phyloP scores from a whole-genome alignment of 768 basidiomycete genomes.

The Xanthoconium purpureum region DNA sequence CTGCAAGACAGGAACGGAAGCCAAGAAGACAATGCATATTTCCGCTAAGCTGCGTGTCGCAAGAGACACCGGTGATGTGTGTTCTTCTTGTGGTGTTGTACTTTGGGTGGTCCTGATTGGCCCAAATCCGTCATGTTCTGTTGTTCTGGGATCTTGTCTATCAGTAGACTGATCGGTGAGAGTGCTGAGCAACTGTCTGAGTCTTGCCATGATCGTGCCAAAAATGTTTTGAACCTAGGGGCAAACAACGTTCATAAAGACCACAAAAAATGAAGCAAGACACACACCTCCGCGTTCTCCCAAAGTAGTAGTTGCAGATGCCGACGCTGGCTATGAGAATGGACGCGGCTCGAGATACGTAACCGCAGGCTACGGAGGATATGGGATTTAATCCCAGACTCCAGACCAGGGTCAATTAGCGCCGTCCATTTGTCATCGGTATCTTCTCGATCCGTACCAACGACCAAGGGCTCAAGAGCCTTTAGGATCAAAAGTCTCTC shows the following conservation, averaged over 20 bases:
- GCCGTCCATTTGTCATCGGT: conserved; percentile 39
- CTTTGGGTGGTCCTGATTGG: conserved; percentile 43
- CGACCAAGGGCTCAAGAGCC: conserved; percentile 63
- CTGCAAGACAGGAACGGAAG: conserved; percentile 61
- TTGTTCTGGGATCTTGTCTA: conserved; percentile 27
- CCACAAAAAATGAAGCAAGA: background rate
- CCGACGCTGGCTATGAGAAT: conserved; percentile 24
- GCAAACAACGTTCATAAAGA: background rate
- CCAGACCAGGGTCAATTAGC: conserved; percentile 43
- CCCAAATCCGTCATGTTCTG: conserved; percentile 58
- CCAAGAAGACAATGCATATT: conserved; percentile 57
- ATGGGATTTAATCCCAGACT: conserved; percentile 64
- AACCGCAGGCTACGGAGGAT: conserved; percentile 39
- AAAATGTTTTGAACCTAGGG: conserved; percentile 54
- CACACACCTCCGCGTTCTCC: conserved; percentile 65
- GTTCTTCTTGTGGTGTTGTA: conserved; percentile 30
- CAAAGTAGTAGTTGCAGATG: conserved; percentile 60
- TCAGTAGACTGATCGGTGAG: conserved; percentile 24
- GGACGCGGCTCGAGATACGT: conserved; percentile 5
- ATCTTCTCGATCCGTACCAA: conserved; percentile 34
- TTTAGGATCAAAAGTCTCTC: conserved; percentile 66
- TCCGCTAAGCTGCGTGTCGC: conserved; percentile 40
- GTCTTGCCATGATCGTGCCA: conserved; percentile 21
- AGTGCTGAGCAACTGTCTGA: conserved; percentile 44
- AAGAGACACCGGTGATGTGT: conserved; percentile 24